Conservation (phyloP, 208 protist species). For the Wallacemonas sp. region DNA sequence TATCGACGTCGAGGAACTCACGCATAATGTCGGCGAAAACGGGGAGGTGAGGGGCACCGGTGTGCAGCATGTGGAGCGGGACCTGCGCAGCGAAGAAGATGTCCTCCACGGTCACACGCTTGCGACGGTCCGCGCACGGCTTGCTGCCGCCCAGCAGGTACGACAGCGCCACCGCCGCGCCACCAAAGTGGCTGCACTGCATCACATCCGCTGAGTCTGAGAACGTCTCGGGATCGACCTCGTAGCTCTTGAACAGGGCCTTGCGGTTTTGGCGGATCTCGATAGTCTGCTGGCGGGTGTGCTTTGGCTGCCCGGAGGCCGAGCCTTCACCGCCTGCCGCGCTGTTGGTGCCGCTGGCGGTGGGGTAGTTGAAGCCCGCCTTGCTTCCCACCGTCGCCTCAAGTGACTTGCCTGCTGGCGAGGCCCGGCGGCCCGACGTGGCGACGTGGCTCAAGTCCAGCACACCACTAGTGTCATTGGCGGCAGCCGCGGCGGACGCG, state of each 20-base stretch:
- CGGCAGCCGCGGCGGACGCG: not conserved
- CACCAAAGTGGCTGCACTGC: constrained; percentile 79
- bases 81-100: constrained; percentile 91
- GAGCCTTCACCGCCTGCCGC: constrained; percentile 20
- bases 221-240: constrained; percentile 41
- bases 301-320: constrained; percentile 32
- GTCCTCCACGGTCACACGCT: constrained; percentile 85
- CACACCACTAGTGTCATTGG: not conserved
- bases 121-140: constrained; percentile 65
- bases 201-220: constrained; percentile 24
- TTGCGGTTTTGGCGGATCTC: constrained; percentile 66
- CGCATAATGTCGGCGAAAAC: constrained; percentile 80
- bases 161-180: constrained; percentile 64
- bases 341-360: not conserved
- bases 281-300: constrained; percentile 70
- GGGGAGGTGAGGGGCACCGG: constrained; percentile 58
- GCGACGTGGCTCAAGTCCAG: not conserved
- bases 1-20: constrained; percentile 89
- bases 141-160: constrained; percentile 75
- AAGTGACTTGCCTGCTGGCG: constrained; percentile 3
- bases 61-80: constrained; percentile 81
- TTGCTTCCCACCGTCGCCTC: constrained; percentile 4
- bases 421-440: not conserved
- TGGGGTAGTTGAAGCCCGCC: constrained; percentile 6
- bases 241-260: constrained; percentile 77